Evolutionary conservation across 305 asterid genomes (phyloP).

Genomic region (Rubia tinctorum): DNA sequence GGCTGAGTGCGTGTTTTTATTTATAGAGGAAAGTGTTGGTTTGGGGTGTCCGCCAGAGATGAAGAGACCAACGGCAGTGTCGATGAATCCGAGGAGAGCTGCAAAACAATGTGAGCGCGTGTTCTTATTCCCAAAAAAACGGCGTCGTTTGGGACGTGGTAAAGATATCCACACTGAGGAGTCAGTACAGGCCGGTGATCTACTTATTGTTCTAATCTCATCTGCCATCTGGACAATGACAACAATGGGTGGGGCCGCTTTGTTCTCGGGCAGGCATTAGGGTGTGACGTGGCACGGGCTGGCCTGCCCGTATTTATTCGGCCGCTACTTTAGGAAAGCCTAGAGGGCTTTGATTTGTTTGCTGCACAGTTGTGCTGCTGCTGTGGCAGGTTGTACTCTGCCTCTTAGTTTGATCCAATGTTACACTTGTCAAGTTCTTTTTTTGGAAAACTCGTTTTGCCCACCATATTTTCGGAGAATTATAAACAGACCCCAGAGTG

Average conservation of each 20-base stretch:
- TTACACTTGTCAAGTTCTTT: too few relatives aligned
- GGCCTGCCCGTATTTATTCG: not conserved
- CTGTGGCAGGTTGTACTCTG: too few relatives aligned
- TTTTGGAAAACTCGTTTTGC: too few relatives aligned
- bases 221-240: not conserved
- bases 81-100: slow-evolving; percentile 52
- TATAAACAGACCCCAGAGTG: too few relatives aligned
- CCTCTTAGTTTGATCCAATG: not conserved
- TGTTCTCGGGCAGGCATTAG: not conserved
- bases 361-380: too few relatives aligned
- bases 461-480: too few relatives aligned
- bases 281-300: not conserved
- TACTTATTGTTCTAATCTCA: not conserved
- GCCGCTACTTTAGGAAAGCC: not conserved
- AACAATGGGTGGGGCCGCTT: not conserved
- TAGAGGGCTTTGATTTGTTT: too few relatives aligned
- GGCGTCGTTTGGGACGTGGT: not conserved
- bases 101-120: not conserved
- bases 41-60: slow-evolving; percentile 28
- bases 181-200: not conserved
- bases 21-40: not conserved
- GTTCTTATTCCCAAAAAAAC: not conserved
- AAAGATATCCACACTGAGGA: not conserved
- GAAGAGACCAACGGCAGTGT: slow-evolving; percentile 24
- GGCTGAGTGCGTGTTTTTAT: slow-evolving; percentile 3